These are phyloP conservation scores for Bassia scoparia DNA, from an alignment of 148 eudicot genomes.

Conservation along the genomic window DNA sequence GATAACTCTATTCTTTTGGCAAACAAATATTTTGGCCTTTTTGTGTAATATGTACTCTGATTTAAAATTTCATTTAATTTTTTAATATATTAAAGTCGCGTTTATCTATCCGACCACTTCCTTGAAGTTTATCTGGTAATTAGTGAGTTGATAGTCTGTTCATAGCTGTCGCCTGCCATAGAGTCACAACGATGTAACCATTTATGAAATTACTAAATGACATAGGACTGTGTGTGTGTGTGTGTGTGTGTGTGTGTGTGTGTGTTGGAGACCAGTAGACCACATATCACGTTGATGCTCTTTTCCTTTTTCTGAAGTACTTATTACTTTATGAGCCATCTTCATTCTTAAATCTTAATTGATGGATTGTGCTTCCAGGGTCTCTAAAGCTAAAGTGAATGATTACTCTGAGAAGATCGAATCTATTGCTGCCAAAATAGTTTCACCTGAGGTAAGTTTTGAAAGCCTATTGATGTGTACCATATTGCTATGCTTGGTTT, in stretches of 20 bases:
- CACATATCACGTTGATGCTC: neutral
- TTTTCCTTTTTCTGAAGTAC: neutral
- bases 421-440: conserved; percentile 68
- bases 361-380: conserved; percentile 35
- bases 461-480: neutral
- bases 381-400: conserved; percentile 71
- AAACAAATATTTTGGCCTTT: neutral
- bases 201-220: neutral
- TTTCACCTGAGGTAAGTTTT: conserved; percentile 47
- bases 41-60: neutral
- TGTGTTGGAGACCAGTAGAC: too few relatives aligned
- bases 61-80: neutral
- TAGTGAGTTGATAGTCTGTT: neutral
- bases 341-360: neutral
- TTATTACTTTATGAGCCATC: neutral
- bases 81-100: neutral
- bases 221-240: neutral
- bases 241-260: too few relatives aligned
- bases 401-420: conserved; percentile 88
- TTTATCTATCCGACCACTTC: neutral
- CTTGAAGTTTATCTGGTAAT: neutral
- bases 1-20: neutral
- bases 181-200: neutral
- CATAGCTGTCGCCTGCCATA: neutral
- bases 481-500: neutral